Conservation (phyloP, 1,139 yeast species). For the Saccharomyces hybrid region DNA sequence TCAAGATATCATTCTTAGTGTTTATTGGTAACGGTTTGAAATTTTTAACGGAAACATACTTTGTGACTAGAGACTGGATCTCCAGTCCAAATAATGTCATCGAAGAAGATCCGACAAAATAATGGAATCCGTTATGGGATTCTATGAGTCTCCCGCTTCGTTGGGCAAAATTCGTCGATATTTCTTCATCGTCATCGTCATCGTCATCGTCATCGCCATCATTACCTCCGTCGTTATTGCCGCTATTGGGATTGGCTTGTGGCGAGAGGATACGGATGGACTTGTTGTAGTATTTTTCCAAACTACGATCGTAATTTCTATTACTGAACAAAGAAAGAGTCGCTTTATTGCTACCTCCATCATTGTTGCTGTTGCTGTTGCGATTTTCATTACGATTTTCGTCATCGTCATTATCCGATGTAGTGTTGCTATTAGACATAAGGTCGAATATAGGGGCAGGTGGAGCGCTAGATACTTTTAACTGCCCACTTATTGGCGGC, state of each 20-base stretch:
- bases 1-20: neutral
- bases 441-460: neutral
- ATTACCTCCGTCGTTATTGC: neutral
- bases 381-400: neutral
- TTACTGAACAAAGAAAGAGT: neutral
- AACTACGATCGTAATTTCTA: neutral
- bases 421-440: neutral
- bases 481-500: neutral
- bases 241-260: neutral
- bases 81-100: conserved; percentile 76
- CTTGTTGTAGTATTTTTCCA: neutral
- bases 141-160: conserved; percentile 63
- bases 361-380: neutral
- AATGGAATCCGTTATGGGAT: conserved; percentile 65
- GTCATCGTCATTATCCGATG: conserved; percentile 1
- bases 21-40: conserved; percentile 14
- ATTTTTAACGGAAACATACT: conserved; percentile 18
- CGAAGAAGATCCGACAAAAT: conserved; percentile 72
- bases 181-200: conserved; percentile 34
- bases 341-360: neutral
- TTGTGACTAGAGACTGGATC: conserved; percentile 46
- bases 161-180: conserved; percentile 60
- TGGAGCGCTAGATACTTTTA: neutral
- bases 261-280: neutral
- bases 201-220: neutral